These are phyloP conservation scores for Fusarium buxicola DNA, from an alignment of 2,329 filamentous ascomycete genomes.

Conservation along the genomic window DNA sequence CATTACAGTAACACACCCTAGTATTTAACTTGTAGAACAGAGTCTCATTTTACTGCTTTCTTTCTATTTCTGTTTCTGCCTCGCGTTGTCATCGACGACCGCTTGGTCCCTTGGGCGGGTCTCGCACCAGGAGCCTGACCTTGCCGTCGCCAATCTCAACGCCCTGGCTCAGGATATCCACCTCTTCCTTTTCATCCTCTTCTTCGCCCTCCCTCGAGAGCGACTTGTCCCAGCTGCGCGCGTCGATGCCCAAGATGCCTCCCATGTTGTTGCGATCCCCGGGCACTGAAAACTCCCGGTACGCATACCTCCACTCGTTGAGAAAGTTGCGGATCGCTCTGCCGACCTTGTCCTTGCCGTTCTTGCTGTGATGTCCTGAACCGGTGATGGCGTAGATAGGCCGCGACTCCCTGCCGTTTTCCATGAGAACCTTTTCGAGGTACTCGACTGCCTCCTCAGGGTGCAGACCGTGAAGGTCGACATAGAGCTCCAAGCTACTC, in stretches of 20 bases:
- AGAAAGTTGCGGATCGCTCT: constrained; percentile 92
- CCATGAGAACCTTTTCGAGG: constrained; percentile 85
- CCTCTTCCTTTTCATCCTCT: constrained; percentile 57
- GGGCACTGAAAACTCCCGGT: constrained; percentile 94
- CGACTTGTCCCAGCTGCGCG: constrained; percentile 74
- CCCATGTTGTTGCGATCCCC: constrained; percentile 88
- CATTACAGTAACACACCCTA: background rate
- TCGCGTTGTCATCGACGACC: constrained; percentile 55
- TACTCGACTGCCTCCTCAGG: constrained; percentile 97
- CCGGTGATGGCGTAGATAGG: constrained; percentile 97
- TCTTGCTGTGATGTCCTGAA: constrained; percentile 97
- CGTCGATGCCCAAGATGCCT: constrained; percentile 78
- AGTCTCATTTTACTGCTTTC: constrained; percentile 49
- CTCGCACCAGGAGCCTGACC: constrained; percentile 72
- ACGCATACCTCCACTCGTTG: constrained; percentile 95
- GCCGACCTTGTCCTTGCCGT: constrained; percentile 98
- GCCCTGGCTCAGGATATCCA: constrained; percentile 72
- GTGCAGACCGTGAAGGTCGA: constrained; percentile 98
- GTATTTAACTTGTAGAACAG: constrained; percentile 29
- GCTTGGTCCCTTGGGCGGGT: constrained; percentile 68
- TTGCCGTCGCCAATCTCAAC: constrained; percentile 76
- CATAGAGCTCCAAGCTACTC: constrained; percentile 80
- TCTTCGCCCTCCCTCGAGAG: constrained; percentile 61
- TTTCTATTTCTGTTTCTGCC: constrained; percentile 43
- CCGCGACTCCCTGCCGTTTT: constrained; percentile 78